Base-by-base conservation (phyloP, 495 filamentous ascomycete species). In the Tuber melanosporum region DNA sequence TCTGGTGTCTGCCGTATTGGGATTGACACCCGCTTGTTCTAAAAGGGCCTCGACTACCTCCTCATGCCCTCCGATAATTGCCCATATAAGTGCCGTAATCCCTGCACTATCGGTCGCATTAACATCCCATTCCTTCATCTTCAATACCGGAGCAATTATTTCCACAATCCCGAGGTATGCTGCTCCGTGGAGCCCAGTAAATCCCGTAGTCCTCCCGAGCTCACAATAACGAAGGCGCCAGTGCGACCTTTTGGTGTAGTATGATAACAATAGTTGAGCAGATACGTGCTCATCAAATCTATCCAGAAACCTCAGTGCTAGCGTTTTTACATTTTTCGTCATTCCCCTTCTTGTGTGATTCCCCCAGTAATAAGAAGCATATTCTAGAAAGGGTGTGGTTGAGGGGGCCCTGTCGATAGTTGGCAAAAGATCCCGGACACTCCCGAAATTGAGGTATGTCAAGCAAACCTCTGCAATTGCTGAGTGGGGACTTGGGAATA, bases 211-310 rank as follows among this genome's bases (percentile, higher is more conserved):
- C 9, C 47, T 20, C 9, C 20, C 5, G 6, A 19, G 0, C 0
- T 7, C 5, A 6, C 0, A 0, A 4, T 0, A 22, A 9, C 8
- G 4, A 9, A 7, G 17, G 47, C 47, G 19, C 20, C 0, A 22
- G 47, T 9, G 6, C 22, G 9, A 22, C 47, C 1, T 9, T 0
- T 1, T 22, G 0, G 1, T 52, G 8, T 0, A 20, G 47, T 7
- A 22, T 32, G 32, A 22, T 22, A 22, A 22, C 20, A 52, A 1
- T 9, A 52, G 19, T 22, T 20, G 47, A 22, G 47, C 7, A 52
- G 47, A 52, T 52, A 52, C 22, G 22, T 52, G 47, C 19, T 52
- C 7, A 52, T 52, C 47, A 52, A 52, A 22, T 52, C 20, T 52
- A 52, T 52, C 47, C 0, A 52, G 47, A 52, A 52, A 6, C 20